Base-by-base conservation (phyloP, 352 stramenopile species). In the Globisporangium paroecandrum region DNA sequence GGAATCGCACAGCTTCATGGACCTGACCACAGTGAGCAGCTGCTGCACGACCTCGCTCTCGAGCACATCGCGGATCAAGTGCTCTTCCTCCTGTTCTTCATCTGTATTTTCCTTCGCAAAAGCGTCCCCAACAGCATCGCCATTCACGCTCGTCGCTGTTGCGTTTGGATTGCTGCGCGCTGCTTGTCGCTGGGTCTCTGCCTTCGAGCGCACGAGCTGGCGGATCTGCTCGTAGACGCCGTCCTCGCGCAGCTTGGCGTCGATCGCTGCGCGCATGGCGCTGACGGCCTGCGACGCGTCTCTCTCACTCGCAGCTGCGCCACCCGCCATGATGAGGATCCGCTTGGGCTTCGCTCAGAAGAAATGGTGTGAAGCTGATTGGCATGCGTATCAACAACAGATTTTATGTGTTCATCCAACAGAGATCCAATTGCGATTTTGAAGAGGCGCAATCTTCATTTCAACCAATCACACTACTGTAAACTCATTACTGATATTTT, bases 41-140 rank as follows among this genome's bases (percentile, higher is more conserved):
- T 90, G 82, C 67, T 91, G 79, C n/a, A 93, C 80, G 8, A 93
- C 58, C 27, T 93, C 84, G 69, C 83, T 93, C 66, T 92, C 76
- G 13, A 94, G 64, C 12, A 94, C 78, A 13, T 90, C 77, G 6
- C 71, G 73, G 10, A 94, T 77, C 9, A 93, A 46, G 8, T 71
- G 56, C 29, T 81, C 78, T 47, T 79, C 66, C 4, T 68, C 61
- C 0, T 12, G 22, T 18, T 75, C 71, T 36, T 72, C 55, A 18
- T 41, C 41, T 0, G 25, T 36, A 29, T 54, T 25, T 3, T 12
- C 36, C 1, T 38, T 18, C 25, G 41, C 56, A 27, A 27, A 29
- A 34, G 63, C n/a, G 24, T 34, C 43, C 5, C 9, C 12, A 7
- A 32, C 29, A 24, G 22, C 41, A 64, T 53, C 55, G 20, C 55